Base-by-base conservation (phyloP, 352 stramenopile species). In the Phytophthora hibernalis region DNA sequence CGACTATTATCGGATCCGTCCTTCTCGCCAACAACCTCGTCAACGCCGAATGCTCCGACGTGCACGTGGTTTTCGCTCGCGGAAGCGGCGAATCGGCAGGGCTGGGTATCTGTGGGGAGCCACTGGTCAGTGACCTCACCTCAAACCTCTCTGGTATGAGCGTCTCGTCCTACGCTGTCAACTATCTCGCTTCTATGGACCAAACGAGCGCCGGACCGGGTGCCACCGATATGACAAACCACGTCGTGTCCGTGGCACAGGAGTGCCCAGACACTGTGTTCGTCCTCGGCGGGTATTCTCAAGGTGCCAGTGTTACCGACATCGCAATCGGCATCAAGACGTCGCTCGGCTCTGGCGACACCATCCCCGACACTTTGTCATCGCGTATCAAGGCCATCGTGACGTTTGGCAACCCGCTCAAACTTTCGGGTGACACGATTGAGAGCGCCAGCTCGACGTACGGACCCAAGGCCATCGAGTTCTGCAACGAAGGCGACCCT, bases 191-290 rank as follows among this genome's bases (percentile, higher is more conserved):
- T 0, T 60, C 65, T 0, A 31, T 49, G 21, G 65, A 63, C 35
- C 66, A 78, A 54, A 70, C 54, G 8, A 77, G 63, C 24, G 67
- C 69, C 16, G 73, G 65, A 1, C 49, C 69, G 0, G 73, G 66
- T 0, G 73, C 69, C 43, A 80, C 63, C 28, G 73, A 76, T 43
- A 73, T 80, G 73, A 69, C 68, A 16, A 77, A 72, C 51, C 65
- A 77, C 15, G 54, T 80, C 52, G 40, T 65, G 18, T 54, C 43
- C 1, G 67, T 72, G 10, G 65, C 73, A 0, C 9, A 61, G n/a
- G 31, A 69, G 22, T 81, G 73, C n/a, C 69, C 73, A 5, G 61
- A 76, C 37, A 69, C 70, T 2, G 62, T 68, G 2, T 78, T 78
- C 24, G 60, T 74, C 2, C 37, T 44, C 21, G 65, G 65, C 9